phyloP scores from a whole-genome alignment of 257 asterid genomes.

The Craterostigma plantagineum region DNA sequence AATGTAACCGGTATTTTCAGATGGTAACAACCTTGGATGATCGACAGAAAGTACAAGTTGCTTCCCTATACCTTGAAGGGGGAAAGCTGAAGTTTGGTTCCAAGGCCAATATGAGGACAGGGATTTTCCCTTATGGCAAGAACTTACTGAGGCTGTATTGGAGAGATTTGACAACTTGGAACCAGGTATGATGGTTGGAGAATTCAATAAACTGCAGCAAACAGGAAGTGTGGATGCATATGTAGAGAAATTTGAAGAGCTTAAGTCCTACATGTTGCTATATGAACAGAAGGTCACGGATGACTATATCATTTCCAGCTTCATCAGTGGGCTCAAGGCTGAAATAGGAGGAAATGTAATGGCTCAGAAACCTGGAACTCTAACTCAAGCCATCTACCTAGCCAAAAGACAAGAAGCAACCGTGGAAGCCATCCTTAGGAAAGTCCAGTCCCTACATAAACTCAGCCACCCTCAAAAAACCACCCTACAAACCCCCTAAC shows the following conservation, averaged over 20 bases:
- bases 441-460: background rate
- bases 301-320: too few relatives aligned
- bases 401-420: background rate
- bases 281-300: background rate
- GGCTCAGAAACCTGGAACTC: background rate
- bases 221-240: background rate
- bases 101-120: too few relatives aligned
- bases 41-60: background rate
- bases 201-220: background rate
- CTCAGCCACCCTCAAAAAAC: background rate
- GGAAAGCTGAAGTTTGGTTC: background rate
- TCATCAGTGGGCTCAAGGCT: background rate
- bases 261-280: background rate
- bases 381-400: background rate
- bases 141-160: background rate
- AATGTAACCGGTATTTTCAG: background rate
- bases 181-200: background rate
- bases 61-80: background rate
- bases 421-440: background rate
- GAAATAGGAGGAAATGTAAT: background rate
- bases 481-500: background rate
- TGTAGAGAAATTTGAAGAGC: background rate
- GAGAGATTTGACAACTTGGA: background rate
- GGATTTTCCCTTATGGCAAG: too few relatives aligned
- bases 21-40: background rate